Evolutionary conservation across 306 rosid species (phyloP), one percentile per base, ranked within the genome.

Genomic region (Vicia villosa): DNA sequence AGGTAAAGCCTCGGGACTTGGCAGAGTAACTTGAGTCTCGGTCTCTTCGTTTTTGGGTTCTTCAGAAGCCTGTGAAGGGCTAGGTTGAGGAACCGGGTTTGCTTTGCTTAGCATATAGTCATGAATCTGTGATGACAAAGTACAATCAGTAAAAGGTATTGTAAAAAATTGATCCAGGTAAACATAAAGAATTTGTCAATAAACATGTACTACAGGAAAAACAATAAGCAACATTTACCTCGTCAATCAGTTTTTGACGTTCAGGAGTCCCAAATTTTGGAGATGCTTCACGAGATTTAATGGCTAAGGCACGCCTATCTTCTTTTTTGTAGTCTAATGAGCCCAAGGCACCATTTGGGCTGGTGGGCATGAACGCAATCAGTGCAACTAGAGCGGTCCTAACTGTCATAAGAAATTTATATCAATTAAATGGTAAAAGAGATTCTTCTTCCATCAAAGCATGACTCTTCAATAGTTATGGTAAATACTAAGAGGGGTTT

Each of bases 341-440:
- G 62, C 99, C 97, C 81, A 94, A 69, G 2, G 99, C 99, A 16
- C 97, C 97, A 79, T 87, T 89, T 75, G 99, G 97, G 65, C 72
- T 86, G 78, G 99, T 86, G 54, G 99, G 99, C 99, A 94, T 91
- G 82, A 91, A 94, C 15, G 99, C 99, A 80, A 94, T 89, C 43
- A 94, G 79, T 4, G 99, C 99, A 77, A 91, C 96, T 56, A 94
- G 76, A 72, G 99, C 99, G 63, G 99, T 94, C 67, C 99, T 89
- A 45, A 94, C 99, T 94, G 83, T 75, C 76, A 80, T 66, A 74
- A 75, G 8, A 55, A 58, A 70, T 46, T 65, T 24, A 55, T 22
- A 64, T 62, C 59, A 84, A 56, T 46, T 10, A 54, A 43, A 26
- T 45, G n/a, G 68, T 68, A 67, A 68, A 16, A 63, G 67, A 68